Conservation (phyloP, 257 asterid species). For the Plantago elongata region DNA sequence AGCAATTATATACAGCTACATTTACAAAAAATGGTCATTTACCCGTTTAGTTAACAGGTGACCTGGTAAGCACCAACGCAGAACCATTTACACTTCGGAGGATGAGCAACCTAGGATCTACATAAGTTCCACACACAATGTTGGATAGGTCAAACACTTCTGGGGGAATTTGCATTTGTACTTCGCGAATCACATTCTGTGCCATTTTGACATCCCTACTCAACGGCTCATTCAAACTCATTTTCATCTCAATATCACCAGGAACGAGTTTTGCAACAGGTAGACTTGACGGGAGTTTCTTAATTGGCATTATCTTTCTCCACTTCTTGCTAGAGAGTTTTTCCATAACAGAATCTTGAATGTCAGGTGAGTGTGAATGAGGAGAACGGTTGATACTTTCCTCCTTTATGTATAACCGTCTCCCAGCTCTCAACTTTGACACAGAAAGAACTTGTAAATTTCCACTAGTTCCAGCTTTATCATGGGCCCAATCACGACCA, state of each 20-base stretch:
- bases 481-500: conserved; percentile 67
- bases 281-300: conserved; percentile 71
- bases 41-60: conserved; percentile 26
- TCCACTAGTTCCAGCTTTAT: conserved; percentile 67
- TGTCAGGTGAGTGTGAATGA: conserved; percentile 29
- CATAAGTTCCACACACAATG: conserved; percentile 80
- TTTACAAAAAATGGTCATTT: conserved; percentile 2
- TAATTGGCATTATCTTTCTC: conserved; percentile 57
- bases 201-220: conserved; percentile 35
- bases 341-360: conserved; percentile 45
- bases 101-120: conserved; percentile 75
- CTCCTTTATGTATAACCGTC: conserved; percentile 62
- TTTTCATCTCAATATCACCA: conserved; percentile 42
- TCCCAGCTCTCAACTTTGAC: conserved; percentile 75
- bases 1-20: neutral
- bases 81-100: conserved; percentile 72
- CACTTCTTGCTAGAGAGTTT: conserved; percentile 64
- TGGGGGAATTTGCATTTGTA: conserved; percentile 69
- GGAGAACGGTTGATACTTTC: conserved; percentile 31
- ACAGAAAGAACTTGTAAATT: conserved; percentile 40
- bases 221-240: conserved; percentile 62
- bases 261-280: conserved; percentile 72
- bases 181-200: conserved; percentile 51
- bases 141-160: conserved; percentile 73
- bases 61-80: conserved; percentile 60